Evolutionary conservation across 768 basidiomycete species (phyloP), one percentile per base, ranked within the genome.

Genomic region (Hortiboletus flavorubellus): DNA sequence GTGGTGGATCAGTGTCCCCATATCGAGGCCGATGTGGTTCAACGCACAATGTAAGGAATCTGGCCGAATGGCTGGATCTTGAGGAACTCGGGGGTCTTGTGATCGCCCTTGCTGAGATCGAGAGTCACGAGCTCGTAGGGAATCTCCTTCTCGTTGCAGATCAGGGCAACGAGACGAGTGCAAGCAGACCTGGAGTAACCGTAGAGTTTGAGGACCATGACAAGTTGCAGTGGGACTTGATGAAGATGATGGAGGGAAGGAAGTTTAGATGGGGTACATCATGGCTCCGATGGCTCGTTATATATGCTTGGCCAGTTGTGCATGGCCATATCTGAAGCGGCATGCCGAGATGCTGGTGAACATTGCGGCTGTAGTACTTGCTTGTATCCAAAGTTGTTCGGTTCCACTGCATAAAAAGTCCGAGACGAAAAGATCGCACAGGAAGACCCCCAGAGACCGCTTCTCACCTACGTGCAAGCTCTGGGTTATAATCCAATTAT

Each of bases 131-230:
- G 60, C 58, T 82, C 78, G 66, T 80, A 87, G 0, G 82, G 78
- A 5, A 88, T 73, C 1, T 75, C 60, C 63, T 81, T 81, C 67
- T 88, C 86, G 56, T 77, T 75, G 59, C 80, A 71, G 15, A 84
- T 64, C 42, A 73, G 55, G 4, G 75, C 80, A 26, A 84, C 85
- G 34, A 80, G 76, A 14, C 72, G 75, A 5, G 81, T 80, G 74
- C 75, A 80, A 21, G 79, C 75, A 6, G 83, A 81, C 33, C 15
- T 0, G 46, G 64, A 5, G 55, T 0, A 46, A 15, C 76, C 76
- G 64, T 71, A 39, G 39, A 79, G 52, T 41, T 68, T 73, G 61
- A 78, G 64, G 48, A 69, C 63, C 74, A 77, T 79, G 51, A 16
- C 21, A 21, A 21, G 21, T 55, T 5, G 29, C 5, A 31, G 23